Evolutionary conservation across 1,139 yeast genomes (phyloP), one percentile per base, ranked within the genome.

Genomic region (Saccharomyces uvarum): DNA sequence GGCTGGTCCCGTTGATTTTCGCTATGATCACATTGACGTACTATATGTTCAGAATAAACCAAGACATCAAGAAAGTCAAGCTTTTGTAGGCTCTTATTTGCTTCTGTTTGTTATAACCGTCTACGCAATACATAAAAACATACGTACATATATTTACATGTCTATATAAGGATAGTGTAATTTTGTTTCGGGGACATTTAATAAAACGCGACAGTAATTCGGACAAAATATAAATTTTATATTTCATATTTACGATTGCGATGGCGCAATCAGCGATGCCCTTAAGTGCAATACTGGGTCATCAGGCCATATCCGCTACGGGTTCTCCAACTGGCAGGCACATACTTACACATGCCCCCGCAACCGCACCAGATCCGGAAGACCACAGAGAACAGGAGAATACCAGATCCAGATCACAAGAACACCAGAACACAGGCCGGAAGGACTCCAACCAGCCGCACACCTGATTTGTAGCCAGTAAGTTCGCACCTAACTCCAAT

Each of bases 11-110:
- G 13, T 52, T 68, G 11, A 61, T 65, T 28, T 31, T 67, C 8
- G 47, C 63, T 2, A 63, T 64, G 57, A 50, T 63, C 19, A 62
- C 59, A 1, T 57, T 70, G 54, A 67, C 70, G 48, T 63, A 65
- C 58, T 66, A 66, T 53, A 66, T 69, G 9, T 69, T 66, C 57
- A 66, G 64, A 52, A 56, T 70, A 21, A 70, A 71, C 54, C 69
- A 68, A 55, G 73, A 70, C 47, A 69, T 61, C 38, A 61, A 68
- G 47, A 70, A 68, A 55, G 62, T 67, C 26, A 70, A 70, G 50
- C 56, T 69, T 16, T 52, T 68, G 28, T 69, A 54, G 21, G 6
- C 24, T 11, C 31, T 46, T 16, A n/a, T 19, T 13, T 38, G 11
- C 9, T 3, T 33, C 11, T 11, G 24, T 38, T 38, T 9, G 9